phyloP scores from a whole-genome alignment of 345 rosid species.

The Populus nigra region DNA sequence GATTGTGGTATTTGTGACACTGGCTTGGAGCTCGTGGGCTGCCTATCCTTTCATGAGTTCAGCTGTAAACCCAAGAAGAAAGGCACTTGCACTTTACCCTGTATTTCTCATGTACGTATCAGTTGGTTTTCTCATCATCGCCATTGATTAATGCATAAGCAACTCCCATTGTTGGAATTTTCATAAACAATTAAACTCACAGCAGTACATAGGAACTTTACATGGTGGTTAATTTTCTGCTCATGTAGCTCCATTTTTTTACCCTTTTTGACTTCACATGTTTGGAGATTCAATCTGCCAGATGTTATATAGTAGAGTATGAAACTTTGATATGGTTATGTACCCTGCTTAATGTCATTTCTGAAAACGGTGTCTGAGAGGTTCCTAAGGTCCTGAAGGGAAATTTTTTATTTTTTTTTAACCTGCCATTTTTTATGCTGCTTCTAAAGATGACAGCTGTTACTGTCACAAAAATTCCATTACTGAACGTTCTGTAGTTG shows the following conservation, averaged over 20 bases:
- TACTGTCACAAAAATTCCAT: neutral
- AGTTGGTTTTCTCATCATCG: constrained; percentile 91
- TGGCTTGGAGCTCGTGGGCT: constrained; percentile 96
- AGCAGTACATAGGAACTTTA: constrained; percentile 28
- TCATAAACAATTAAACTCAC: constrained; percentile 3
- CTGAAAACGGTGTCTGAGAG: neutral
- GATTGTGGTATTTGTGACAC: constrained; percentile 61
- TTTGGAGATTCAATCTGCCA: constrained; percentile 10
- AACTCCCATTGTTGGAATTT: neutral
- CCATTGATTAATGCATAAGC: constrained; percentile 50
- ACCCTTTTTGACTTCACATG: constrained; percentile 2
- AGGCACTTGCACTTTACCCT: constrained; percentile 87
- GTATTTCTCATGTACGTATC: constrained; percentile 97
- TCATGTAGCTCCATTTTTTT: constrained; percentile 20
- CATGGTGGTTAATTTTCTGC: constrained; percentile 9
- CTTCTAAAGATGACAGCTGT: neutral
- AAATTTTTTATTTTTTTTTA: too few relatives aligned
- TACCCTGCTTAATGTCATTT: neutral
- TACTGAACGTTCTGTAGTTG: neutral
- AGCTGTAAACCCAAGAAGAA: constrained; percentile 79
- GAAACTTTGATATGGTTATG: constrained; percentile 6
- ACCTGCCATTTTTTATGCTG: too few relatives aligned
- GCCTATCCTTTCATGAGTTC: constrained; percentile 96
- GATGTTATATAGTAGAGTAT: constrained; percentile 16
- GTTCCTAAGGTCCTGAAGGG: neutral